Percentiles rank a stretch among this genome's conserved stretches.
phyloP scores from a whole-genome alignment of 805 yeast genomes.

The Priceomyces castillae region DNA sequence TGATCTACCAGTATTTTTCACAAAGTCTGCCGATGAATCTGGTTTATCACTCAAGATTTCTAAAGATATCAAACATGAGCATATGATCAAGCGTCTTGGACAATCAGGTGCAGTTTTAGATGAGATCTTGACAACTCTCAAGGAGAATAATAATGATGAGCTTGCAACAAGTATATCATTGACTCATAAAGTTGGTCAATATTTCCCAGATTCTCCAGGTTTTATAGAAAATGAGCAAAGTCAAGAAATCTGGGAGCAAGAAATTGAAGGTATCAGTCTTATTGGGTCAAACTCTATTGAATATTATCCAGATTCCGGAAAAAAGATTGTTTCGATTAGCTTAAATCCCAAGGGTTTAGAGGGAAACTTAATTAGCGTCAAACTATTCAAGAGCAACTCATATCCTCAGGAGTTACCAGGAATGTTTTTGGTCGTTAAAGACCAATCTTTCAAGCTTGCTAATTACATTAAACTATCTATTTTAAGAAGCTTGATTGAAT shows the following conservation, averaged over 20 bases:
- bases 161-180: conserved; percentile 48
- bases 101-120: conserved; percentile 71
- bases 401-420: conserved; percentile 78
- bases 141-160: conserved; percentile 43
- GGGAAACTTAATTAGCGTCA: conserved; percentile 19
- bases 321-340: conserved; percentile 10
- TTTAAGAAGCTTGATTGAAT: conserved; percentile 43
- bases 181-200: conserved; percentile 37
- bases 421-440: conserved; percentile 45
- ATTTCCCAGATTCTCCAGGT: conserved; percentile 14
- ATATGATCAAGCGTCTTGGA: conserved; percentile 53
- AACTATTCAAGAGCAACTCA: conserved; percentile 24
- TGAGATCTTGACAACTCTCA: conserved; percentile 53
- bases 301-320: conserved; percentile 34
- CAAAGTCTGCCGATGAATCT: conserved; percentile 55
- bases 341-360: conserved; percentile 19
- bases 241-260: conserved; percentile 66
- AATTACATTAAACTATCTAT: conserved; percentile 66
- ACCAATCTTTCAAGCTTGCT: conserved; percentile 54
- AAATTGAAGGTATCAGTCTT: conserved; percentile 61
- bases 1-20: conserved; percentile 72
- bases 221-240: conserved; percentile 24
- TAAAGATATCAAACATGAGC: conserved; percentile 53
- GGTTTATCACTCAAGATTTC: conserved; percentile 57
- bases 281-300: conserved; percentile 39